Conservation (phyloP, 495 filamentous ascomycete species). For the Hyphodiscus hymeniophilus region DNA sequence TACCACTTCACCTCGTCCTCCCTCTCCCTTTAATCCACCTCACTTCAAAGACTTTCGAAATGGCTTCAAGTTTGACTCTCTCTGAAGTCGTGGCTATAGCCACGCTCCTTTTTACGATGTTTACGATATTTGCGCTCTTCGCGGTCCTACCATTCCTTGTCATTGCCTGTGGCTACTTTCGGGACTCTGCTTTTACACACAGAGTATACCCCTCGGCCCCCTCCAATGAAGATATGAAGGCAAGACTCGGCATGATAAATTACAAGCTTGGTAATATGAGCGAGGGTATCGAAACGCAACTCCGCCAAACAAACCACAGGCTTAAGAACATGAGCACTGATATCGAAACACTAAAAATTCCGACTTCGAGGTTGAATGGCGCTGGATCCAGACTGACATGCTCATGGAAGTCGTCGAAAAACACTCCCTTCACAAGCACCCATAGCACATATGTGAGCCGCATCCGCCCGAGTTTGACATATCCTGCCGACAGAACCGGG, state of each 20-base stretch:
- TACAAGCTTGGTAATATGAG: background rate
- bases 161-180: constrained; percentile 5
- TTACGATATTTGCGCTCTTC: constrained; percentile 5
- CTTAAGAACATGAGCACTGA: no score
- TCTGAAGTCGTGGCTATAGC: constrained; percentile 4
- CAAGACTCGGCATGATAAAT: background rate
- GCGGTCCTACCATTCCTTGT: background rate
- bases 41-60: constrained; percentile 3
- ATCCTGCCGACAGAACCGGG: no score
- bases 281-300: background rate
- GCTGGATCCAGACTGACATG: background rate
- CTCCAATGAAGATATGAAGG: no score
- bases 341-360: no score
- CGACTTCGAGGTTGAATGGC: background rate
- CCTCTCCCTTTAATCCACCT: no score
- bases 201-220: background rate
- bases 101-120: constrained; percentile 4
- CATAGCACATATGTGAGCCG: no score
- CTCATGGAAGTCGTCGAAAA: background rate
- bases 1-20: no score
- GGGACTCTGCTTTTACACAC: background rate
- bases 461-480: no score
- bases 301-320: no score
- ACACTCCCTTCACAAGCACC: no score
- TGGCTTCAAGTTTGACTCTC: background rate